Percentiles rank a stretch among this genome's conserved stretches.
phyloP scores from a whole-genome alignment of 768 basidiomycete species.

The Pleurotus tuoliensis region DNA sequence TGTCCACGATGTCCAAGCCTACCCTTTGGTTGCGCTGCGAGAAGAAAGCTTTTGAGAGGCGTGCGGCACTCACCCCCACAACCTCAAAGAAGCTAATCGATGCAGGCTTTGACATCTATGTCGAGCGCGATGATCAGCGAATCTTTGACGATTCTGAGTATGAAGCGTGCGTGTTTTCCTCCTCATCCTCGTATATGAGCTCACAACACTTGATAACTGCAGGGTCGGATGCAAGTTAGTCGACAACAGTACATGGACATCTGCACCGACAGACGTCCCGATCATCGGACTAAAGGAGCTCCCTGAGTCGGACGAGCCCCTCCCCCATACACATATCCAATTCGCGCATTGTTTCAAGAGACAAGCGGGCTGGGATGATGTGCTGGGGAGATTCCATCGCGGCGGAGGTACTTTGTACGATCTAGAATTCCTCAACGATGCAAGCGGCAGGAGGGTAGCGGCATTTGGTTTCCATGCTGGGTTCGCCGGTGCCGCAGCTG shows the following conservation, averaged over 20 bases:
- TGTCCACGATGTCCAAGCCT: slow-evolving; percentile 42
- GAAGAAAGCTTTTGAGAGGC: slow-evolving; percentile 91
- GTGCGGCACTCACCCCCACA: slow-evolving; percentile 89
- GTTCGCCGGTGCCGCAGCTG: slow-evolving; percentile 95
- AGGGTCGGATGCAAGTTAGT: slow-evolving; percentile 91
- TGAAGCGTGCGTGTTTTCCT: slow-evolving; percentile 63
- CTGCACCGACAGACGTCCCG: slow-evolving; percentile 65
- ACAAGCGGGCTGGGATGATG: slow-evolving; percentile 87
- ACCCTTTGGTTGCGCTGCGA: slow-evolving; percentile 94
- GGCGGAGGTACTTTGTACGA: slow-evolving; percentile 90
- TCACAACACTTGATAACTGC: slow-evolving; percentile 6
- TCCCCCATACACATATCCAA: slow-evolving; percentile 94
- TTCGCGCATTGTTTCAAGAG: slow-evolving; percentile 98
- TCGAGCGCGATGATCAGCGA: slow-evolving; percentile 91
- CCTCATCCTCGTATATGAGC: slow-evolving; percentile 2
- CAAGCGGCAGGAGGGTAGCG: slow-evolving; percentile 82
- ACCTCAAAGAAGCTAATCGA: slow-evolving; percentile 86
- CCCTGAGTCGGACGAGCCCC: slow-evolving; percentile 73
- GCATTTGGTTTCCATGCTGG: slow-evolving; percentile 99
- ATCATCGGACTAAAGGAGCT: slow-evolving; percentile 98
- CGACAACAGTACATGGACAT: slow-evolving; percentile 85
- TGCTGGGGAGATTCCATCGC: slow-evolving; percentile 80
- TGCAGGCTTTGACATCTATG: slow-evolving; percentile 84
- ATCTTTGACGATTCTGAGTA: slow-evolving; percentile 94
- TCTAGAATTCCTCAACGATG: slow-evolving; percentile 91